A percentile compares a stretch with the other conserved stretches of the same genome.
These are phyloP conservation scores for Puccinia brachypodii DNA, from an alignment of 1,284 basidiomycete genomes.

Conservation along the genomic window DNA sequence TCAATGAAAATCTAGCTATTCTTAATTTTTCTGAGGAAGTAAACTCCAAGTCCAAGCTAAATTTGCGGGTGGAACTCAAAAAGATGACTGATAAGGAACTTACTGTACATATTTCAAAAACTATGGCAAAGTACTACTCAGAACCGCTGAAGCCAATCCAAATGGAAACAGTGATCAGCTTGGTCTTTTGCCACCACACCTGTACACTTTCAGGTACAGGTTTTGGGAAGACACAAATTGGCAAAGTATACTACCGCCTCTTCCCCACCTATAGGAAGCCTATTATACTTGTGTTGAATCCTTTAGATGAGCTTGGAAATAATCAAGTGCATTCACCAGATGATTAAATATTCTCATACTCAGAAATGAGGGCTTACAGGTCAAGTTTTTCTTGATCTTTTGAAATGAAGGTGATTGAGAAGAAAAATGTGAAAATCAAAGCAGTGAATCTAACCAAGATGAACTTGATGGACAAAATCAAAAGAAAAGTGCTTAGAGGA, in stretches of 20 bases:
- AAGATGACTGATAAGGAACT: background rate
- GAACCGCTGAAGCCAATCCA: constrained; percentile 11
- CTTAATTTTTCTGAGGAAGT: background rate
- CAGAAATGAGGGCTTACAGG: no score
- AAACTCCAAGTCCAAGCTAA: background rate
- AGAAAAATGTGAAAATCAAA: background rate
- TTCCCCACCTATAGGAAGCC: background rate
- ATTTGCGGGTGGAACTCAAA: background rate
- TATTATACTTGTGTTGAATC: constrained; percentile 11
- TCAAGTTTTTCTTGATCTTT: background rate
- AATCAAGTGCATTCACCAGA: constrained; percentile 6
- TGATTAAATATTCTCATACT: background rate
- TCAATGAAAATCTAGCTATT: background rate
- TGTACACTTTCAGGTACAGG: constrained; percentile 12
- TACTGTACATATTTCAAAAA: background rate
- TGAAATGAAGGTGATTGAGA: background rate
- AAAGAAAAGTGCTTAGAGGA: background rate
- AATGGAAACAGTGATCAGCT: background rate
- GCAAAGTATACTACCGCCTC: background rate
- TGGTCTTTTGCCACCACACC: background rate
- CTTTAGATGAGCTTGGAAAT: constrained; percentile 1
- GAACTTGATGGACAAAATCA: background rate
- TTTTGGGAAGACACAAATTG: constrained; percentile 3
- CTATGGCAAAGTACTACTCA: background rate
- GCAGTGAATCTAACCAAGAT: constrained; percentile 14